Base-by-base conservation (phyloP, 2,329 filamentous ascomycete genomes). In the Calonectria pteridis region DNA sequence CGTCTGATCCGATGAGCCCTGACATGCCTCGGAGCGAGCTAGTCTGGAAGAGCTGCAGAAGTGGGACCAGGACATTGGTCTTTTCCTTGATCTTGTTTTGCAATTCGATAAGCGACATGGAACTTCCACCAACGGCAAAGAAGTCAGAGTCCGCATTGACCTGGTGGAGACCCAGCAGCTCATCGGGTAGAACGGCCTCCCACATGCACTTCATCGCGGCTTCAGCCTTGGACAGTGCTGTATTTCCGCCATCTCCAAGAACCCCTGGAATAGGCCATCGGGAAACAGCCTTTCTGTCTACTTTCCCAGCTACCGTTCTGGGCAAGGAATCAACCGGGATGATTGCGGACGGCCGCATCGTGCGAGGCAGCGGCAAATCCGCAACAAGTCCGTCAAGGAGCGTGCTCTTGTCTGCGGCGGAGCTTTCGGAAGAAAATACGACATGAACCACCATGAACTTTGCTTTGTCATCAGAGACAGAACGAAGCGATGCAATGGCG, bases 301-400 rank as follows among this genome's bases (percentile, higher is more conserved):
- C 43, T 75, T 86, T 87, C 6, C 74, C 76, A 18, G 78, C 71
- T 3, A 50, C 67, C 10, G 68, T 86, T 4, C 79, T 67, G 0
- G 84, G 85, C 4, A 86, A 64, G 0, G 35, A 6, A 0, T 78
- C 73, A 0, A 86, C 6, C 0, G 80, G 68, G 6, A 86, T 62
- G 6, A 81, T 73, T 1, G 79, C 66, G 0, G 79, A 71, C 0
- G 85, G 85, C 1, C 77, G 49, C 84, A 87, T 85, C 66, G 84
- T 84, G 28, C 72, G 74, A 6, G 84, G 84, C 1, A 86, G 71
- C 0, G 78, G 69, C 3, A 82, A 72, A 0, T 66, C 35, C 3
- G 69, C 10, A 6, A 79, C 49, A 16, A 69, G 43, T 5, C 14
- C 26, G 28, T 31, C 37, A 29, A 71, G 63, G 29, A 43, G 62